phyloP scores from a whole-genome alignment of 1,139 yeast species.

The Hemisphaericaspora xylanilytica region DNA sequence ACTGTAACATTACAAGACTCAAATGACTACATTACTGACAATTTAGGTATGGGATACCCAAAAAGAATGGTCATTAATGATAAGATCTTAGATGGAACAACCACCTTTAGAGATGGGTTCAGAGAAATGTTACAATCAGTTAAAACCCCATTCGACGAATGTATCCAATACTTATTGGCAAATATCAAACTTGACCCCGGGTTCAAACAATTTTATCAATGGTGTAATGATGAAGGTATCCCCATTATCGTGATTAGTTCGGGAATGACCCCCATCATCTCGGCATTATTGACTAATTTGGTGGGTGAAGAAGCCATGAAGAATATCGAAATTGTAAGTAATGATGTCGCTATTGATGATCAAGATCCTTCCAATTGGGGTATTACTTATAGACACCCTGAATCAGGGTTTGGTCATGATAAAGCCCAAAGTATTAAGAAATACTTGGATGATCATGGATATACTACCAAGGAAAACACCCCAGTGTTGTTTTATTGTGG shows the following conservation, averaged over 20 bases:
- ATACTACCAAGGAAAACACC: constrained; percentile 19
- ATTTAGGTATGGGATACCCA: constrained; percentile 78
- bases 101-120: constrained; percentile 80
- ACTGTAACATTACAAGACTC: constrained; percentile 91
- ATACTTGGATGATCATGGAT: constrained; percentile 47
- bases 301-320: constrained; percentile 75
- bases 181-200: constrained; percentile 86
- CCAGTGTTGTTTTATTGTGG: constrained; percentile 88
- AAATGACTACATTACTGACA: constrained; percentile 87
- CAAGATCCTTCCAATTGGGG: constrained; percentile 64
- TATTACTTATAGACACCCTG: constrained; percentile 76
- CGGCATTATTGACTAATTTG: constrained; percentile 67
- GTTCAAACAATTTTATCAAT: constrained; percentile 73
- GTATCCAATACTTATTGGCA: constrained; percentile 62
- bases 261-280: constrained; percentile 91
- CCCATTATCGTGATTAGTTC: constrained; percentile 82
- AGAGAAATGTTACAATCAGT: constrained; percentile 79
- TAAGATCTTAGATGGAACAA: constrained; percentile 65
- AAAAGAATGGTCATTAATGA: constrained; percentile 68
- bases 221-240: constrained; percentile 68
- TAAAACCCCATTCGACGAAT: constrained; percentile 72
- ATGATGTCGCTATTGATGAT: constrained; percentile 57
- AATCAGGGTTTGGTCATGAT: constrained; percentile 89
- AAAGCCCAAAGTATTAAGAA: constrained; percentile 80
- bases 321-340: constrained; percentile 78